These are phyloP conservation scores for Exserohilum rostratum DNA, from an alignment of 2,329 filamentous ascomycete species.

Conservation along the genomic window DNA sequence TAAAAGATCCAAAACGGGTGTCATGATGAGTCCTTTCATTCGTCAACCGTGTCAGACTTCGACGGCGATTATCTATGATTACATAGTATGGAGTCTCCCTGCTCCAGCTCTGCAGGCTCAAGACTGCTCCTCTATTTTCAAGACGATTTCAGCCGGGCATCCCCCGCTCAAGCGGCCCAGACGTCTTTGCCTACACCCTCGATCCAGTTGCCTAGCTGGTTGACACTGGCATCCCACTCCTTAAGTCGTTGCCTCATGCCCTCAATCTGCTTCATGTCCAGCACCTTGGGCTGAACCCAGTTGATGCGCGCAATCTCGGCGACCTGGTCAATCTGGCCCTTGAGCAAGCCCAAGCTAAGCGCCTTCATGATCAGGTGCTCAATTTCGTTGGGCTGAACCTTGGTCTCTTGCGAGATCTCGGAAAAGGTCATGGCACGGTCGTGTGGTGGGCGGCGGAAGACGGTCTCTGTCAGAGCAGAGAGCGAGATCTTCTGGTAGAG, in stretches of 20 bases:
- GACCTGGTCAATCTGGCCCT: slow-evolving; percentile 95
- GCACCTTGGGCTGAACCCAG: slow-evolving; percentile 98
- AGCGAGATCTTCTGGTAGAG: slow-evolving; percentile 98
- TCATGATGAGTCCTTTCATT: slow-evolving; percentile 22
- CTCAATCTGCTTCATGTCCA: slow-evolving; percentile 94
- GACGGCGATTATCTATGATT: slow-evolving; percentile 26
- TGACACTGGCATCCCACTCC: slow-evolving; percentile 96
- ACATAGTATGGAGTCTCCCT: slow-evolving; percentile 14
- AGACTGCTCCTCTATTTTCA: slow-evolving; percentile 1
- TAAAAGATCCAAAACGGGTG: slow-evolving; percentile 1
- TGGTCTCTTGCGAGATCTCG: slow-evolving; percentile 89
- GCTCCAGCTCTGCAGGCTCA: slow-evolving; percentile 10
- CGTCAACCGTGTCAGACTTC: slow-evolving; percentile 10
- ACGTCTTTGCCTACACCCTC: slow-evolving; percentile 92
- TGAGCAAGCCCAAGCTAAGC: slow-evolving; percentile 86
- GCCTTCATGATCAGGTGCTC: slow-evolving; percentile 99
- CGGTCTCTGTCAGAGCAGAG: slow-evolving; percentile 91
- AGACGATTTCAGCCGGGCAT: background rate
- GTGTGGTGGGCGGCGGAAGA: slow-evolving; percentile 94
- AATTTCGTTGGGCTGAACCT: slow-evolving; percentile 88
- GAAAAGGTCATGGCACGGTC: slow-evolving; percentile 92
- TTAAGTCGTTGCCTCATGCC: slow-evolving; percentile 85
- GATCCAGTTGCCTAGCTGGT: slow-evolving; percentile 96
- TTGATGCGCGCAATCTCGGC: slow-evolving; percentile 92
- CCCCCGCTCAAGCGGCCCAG: slow-evolving; percentile 70